These are phyloP conservation scores for Podospora sp. DNA, from an alignment of 495 filamentous ascomycete genomes.

Conservation along the genomic window DNA sequence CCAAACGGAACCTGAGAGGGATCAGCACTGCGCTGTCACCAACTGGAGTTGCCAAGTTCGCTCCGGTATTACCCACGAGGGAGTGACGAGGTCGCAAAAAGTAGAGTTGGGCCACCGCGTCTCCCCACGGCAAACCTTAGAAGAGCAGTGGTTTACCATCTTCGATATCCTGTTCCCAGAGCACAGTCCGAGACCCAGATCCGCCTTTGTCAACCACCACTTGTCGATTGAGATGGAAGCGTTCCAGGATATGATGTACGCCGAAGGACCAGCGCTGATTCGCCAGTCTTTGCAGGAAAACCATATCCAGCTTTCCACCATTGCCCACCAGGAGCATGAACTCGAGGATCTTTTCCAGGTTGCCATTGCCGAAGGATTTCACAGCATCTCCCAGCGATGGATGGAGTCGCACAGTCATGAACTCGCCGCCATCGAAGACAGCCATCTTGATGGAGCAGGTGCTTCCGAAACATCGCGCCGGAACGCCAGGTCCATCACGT, in stretches of 20 bases:
- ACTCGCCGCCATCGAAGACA: no score
- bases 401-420: no score
- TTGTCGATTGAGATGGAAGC: not conserved
- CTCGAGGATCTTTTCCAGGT: no score
- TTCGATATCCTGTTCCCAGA: slow-evolving; percentile 1
- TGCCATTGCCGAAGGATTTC: no score
- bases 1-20: not conserved
- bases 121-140: not conserved
- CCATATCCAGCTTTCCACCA: no score
- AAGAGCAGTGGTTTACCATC: slow-evolving; percentile 2
- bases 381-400: no score
- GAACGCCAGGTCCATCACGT: no score
- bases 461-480: no score
- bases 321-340: no score
- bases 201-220: not conserved
- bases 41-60: not conserved
- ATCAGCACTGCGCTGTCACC: not conserved
- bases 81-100: not conserved
- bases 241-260: not conserved
- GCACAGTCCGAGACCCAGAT: not conserved
- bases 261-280: not conserved
- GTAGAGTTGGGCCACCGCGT: not conserved
- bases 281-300: no score
- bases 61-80: not conserved
- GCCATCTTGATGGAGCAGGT: no score